Base-by-base conservation (phyloP, 257 asterid species). In the Striga asiatica region DNA sequence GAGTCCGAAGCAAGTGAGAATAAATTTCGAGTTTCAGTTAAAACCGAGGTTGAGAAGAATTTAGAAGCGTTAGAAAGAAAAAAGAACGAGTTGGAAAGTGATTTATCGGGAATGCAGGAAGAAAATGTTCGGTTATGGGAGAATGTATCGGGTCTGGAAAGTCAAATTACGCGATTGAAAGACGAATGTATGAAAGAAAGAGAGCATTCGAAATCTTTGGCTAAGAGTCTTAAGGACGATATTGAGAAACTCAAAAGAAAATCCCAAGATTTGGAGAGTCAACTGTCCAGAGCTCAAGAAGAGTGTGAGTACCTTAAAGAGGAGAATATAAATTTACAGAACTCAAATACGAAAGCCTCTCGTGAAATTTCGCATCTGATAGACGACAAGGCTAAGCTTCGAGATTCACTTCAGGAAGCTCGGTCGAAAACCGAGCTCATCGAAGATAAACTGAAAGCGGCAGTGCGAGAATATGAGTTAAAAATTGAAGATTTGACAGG, bases 1-100 rank as follows among this genome's bases (percentile, higher is more conserved):
- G 77, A 70, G 35, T 78, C 85, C 59, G 89, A 76, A 39, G 74
- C 73, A n/a, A 74, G 82, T 60, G 92, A 81, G 64, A 64, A 75
- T 20, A 71, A 72, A 38, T 63, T 71, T 56, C 82, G 69, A 52
- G 29, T 53, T 28, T 65, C 61, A 32, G 45, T 55, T 17, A 10
- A 29, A 7, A 14, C 48, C 17, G 48, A 41, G n/a, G n/a, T n/a
- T n/a, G n/a, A n/a, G n/a, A n/a, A n/a, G n/a, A n/a, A n/a, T n/a
- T n/a, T n/a, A n/a, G n/a, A n/a, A n/a, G n/a, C n/a, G n/a, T n/a
- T n/a, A 56, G 72, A 60, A 50, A 49, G 49, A 57, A 61, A 24
- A 45, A n/a, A 20, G 35, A 50, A 13, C 2, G 66, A 65, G 52
- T 39, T 76, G 24, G 81, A 85, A 64, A 57, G 46, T 62, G 54